Evolutionary conservation across 2,329 filamentous ascomycete species (phyloP).

Genomic region (Domatiomyces catenatus): DNA sequence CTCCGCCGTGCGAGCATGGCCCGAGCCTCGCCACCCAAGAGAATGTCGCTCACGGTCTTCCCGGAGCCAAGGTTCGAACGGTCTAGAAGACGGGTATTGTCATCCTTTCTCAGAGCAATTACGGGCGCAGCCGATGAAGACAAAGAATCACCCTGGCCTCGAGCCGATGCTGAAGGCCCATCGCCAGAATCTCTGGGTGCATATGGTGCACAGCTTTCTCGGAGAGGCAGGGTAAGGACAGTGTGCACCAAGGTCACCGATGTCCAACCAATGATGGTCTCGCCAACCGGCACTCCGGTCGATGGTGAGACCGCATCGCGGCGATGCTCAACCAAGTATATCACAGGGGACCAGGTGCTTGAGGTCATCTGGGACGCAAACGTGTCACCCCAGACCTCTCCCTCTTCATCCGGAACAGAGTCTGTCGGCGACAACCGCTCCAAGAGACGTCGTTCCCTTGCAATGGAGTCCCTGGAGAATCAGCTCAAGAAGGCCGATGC

Average conservation of each 20-base stretch:
- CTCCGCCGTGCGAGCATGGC: slow-evolving; percentile 13
- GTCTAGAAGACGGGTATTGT: slow-evolving; percentile 7
- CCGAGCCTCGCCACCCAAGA: slow-evolving; percentile 1
- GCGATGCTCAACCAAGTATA: slow-evolving; percentile 13
- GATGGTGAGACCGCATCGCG: slow-evolving; percentile 3
- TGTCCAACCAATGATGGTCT: slow-evolving; percentile 3
- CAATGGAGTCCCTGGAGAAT: slow-evolving; percentile 8
- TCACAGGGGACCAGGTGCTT: slow-evolving; percentile 10
- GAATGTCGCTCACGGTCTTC: slow-evolving; percentile 12
- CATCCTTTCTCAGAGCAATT: slow-evolving; percentile 11
- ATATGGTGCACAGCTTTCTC: slow-evolving; percentile 5
- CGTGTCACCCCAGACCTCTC: slow-evolving; percentile 4
- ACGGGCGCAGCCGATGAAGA: slow-evolving; percentile 1
- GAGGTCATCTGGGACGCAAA: slow-evolving; percentile 17
- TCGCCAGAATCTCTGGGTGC: slow-evolving; percentile 2
- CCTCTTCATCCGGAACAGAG: slow-evolving; percentile 1
- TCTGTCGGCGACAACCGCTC: background rate
- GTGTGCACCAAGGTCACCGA: slow-evolving; percentile 10
- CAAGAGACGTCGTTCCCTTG: slow-evolving; percentile 4
- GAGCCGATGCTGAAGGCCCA: background rate
- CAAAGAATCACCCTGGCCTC: background rate
- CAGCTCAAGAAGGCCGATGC: slow-evolving; percentile 7
- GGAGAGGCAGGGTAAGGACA: slow-evolving; percentile 7
- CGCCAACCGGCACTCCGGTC: slow-evolving; percentile 1
- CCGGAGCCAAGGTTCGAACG: slow-evolving; percentile 13